Percentiles rank a stretch among this genome's conserved stretches.
Conservation (phyloP, 805 yeast species). For the Cyberlindnera amylophila region DNA sequence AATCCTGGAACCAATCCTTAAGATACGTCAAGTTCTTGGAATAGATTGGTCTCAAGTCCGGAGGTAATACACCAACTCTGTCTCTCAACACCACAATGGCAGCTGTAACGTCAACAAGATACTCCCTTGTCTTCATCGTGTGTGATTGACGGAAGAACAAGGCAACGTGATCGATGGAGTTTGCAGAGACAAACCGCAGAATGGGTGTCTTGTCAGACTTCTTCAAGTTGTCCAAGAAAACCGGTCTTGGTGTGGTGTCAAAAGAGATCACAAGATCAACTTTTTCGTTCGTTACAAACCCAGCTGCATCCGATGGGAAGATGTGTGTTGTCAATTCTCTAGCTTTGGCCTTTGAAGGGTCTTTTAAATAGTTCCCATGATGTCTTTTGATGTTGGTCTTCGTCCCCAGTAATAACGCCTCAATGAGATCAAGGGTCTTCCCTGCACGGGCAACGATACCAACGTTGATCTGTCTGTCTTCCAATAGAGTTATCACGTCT, state of each 20-base stretch:
- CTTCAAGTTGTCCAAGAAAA: slow-evolving; percentile 30
- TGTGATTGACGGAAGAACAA: slow-evolving; percentile 39
- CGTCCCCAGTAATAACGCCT: slow-evolving; percentile 65
- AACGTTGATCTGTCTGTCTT: slow-evolving; percentile 44
- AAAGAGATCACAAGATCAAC: slow-evolving; percentile 62
- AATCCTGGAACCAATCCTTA: slow-evolving; percentile 54
- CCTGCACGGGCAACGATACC: slow-evolving; percentile 72
- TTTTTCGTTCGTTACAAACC: slow-evolving; percentile 11
- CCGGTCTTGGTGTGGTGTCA: slow-evolving; percentile 55
- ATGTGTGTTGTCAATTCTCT: slow-evolving; percentile 21
- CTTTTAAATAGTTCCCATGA: slow-evolving; percentile 60
- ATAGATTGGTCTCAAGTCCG: slow-evolving; percentile 73
- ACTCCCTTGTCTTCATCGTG: slow-evolving; percentile 34
- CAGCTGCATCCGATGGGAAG: slow-evolving; percentile 19
- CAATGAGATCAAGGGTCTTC: slow-evolving; percentile 64
- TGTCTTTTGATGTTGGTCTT: slow-evolving; percentile 54
- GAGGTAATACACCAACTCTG: slow-evolving; percentile 76
- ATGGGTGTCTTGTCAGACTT: slow-evolving; percentile 43
- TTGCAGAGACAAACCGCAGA: slow-evolving; percentile 67
- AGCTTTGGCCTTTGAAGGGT: slow-evolving; percentile 35
- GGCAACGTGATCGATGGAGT: slow-evolving; percentile 81
- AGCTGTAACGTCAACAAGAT: slow-evolving; percentile 67
- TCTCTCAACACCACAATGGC: slow-evolving; percentile 81
- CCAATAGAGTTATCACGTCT: slow-evolving; percentile 57
- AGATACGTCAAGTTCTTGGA: slow-evolving; percentile 61